Percentiles rank a stretch among this genome's conserved stretches.
These are phyloP conservation scores for Ophiostoma ulmi DNA, from an alignment of 2,329 filamentous ascomycete genomes.

Conservation along the genomic window DNA sequence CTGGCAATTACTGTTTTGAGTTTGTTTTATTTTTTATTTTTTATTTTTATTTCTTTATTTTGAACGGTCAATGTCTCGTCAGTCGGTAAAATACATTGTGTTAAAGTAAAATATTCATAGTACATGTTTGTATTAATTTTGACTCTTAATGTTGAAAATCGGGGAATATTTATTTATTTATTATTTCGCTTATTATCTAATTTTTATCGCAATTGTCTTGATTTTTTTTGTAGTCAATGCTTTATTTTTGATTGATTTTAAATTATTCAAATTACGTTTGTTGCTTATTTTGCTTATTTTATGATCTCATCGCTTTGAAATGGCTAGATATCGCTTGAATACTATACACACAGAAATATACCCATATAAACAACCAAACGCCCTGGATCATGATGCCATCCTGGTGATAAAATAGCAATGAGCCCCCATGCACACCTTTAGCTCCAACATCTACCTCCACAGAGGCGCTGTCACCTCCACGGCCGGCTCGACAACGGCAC, in stretches of 20 bases:
- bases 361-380: not conserved
- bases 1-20: not conserved
- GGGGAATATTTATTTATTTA: no score
- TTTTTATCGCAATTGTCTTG: no score
- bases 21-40: not conserved
- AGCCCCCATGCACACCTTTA: not conserved
- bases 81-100: no score
- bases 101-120: no score
- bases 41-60: not conserved
- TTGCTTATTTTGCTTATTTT: not conserved
- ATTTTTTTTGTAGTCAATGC: no score
- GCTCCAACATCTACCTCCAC: conserved; percentile 37
- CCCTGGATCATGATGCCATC: not conserved
- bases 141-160: no score
- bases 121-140: no score
- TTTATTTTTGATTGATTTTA: no score
- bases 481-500: conserved; percentile 82
- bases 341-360: not conserved
- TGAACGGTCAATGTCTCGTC: no score
- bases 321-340: not conserved
- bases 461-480: conserved; percentile 80
- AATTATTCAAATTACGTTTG: not conserved
- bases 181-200: no score
- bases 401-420: not conserved
- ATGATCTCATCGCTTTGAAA: not conserved